Evolutionary conservation across 2,329 filamentous ascomycete species (phyloP), one percentile per base, ranked within the genome.

Genomic region (Colletotrichum truncatum): DNA sequence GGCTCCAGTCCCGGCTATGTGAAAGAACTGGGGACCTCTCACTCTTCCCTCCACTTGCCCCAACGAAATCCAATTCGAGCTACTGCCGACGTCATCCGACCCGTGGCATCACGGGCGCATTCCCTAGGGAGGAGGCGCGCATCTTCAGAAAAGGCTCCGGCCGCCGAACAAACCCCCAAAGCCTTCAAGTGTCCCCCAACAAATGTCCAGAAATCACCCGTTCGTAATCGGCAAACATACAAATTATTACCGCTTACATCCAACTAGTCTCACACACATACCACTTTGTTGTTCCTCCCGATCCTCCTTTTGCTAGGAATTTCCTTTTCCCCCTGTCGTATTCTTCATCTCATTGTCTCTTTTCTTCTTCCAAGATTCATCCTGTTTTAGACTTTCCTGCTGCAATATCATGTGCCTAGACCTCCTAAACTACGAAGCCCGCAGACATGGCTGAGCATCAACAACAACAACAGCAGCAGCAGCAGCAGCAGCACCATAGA

Each of bases 401-500:
- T 53, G 53, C 53, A 32, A 28, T 67, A 64, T 53, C 63, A 68
- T 68, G 66, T 39, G 52, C 55, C 25, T 63, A 51, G 58, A 56
- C 28, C 18, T 18, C 26, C 23, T 30, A 48, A 25, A 45, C 52
- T 21, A 54, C 26, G 28, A 56, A 62, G 61, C 56, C 61, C 53
- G 58, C 43, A 63, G 58, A 62, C 66, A 69, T 69, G 67, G 66
- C 66, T 69, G 66, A 69, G 43, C 51, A 63, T 21, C 51, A 46
- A 34, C 51, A 7, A 30, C 26, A 49, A 34, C 76, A 4, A 74
- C 74, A 23, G 16, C 51, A 46, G 34, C 51, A 7, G 16, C 26
- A 49, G 30, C 76, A 4, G 73, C 74, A 23, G 16, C 32, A 58
- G 43, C 43, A 63, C n/a, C 30, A 51, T 25, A 61, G 62, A 51